Evolutionary conservation across 495 filamentous ascomycete species (phyloP), one percentile per base, ranked within the genome.

Genomic region (Hypoxylon fragiforme): DNA sequence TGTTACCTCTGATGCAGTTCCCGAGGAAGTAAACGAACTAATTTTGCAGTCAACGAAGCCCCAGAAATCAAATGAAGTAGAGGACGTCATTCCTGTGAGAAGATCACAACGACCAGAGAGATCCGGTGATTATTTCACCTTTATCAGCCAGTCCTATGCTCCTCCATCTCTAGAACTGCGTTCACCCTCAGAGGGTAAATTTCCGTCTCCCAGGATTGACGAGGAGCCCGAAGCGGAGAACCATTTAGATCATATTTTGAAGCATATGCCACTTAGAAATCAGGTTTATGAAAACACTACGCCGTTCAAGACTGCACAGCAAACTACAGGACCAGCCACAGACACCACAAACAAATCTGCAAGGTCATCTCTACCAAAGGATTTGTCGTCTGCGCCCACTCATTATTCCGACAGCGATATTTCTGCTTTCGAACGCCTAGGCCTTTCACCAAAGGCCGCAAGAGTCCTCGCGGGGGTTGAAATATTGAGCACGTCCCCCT

Each of bases 371-470:
- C 57, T 39, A 15, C 39, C 55, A 0, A 64, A 65, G 15, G 54
- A 67, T 15, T 67, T 61, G 2, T 62, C 67, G 32, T 57, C 61
- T n/a, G 37, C 57, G 7, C 61, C 59, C 16, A 47, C 52, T 14
- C 62, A 68, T 14, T 61, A 62, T 44, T 65, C 65, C 14, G 65
- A 68, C 24, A 65, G 56, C 43, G 58, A 68, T 44, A 55, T 68
- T 7, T 54, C 65, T 4, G 55, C 65, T 6, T 57, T 68, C 8
- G 65, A 68, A 31, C 58, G 65, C 11, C 59, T 68, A 7, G 62
- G 62, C 7, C n/a, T 68, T 41, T 63, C 65, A 8, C 63, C 62
- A 3, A 62, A 65, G 37, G 55, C 39, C 3, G 58, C 62, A 1
- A 65, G 52, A 21, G 47, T 63, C 16, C 49, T 63, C 4, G 62